A percentile compares a stretch with the other conserved stretches of the same genome.
Evolutionary conservation across 441 rosid species (phyloP).

Genomic region (Bocquillonia castaneifolia): DNA sequence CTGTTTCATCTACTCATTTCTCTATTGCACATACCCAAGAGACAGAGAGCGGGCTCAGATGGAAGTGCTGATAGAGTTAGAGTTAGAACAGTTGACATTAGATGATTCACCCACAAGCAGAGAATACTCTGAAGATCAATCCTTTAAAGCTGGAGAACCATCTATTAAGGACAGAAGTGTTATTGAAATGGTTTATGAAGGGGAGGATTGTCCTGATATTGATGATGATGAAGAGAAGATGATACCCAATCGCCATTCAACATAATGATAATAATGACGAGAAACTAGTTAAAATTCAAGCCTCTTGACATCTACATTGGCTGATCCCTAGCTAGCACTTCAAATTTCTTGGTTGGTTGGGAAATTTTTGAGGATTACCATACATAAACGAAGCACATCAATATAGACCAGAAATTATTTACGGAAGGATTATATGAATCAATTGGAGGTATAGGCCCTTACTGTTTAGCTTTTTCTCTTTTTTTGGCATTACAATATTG

Average conservation of each 20-base stretch:
- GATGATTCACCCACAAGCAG: constrained; percentile 21
- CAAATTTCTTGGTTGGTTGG: background rate
- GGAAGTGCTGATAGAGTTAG: constrained; percentile 38
- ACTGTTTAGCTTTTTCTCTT: background rate
- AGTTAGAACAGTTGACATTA: constrained; percentile 35
- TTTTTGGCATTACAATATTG: background rate
- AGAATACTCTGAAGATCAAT: constrained; percentile 16
- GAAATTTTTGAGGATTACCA: background rate
- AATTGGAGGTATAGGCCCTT: background rate
- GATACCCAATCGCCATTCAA: constrained; percentile 39
- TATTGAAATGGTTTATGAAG: constrained; percentile 27
- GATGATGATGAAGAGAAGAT: constrained; percentile 47
- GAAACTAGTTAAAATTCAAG: background rate
- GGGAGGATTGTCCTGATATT: constrained; percentile 30
- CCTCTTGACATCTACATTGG: background rate
- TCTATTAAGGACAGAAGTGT: constrained; percentile 21
- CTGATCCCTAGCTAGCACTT: background rate
- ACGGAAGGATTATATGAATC: background rate
- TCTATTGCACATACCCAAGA: constrained; percentile 38
- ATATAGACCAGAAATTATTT: background rate
- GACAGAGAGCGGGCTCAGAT: constrained; percentile 40
- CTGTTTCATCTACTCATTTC: constrained; percentile 43
- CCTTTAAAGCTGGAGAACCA: constrained; percentile 20
- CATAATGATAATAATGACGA: constrained; percentile 20
- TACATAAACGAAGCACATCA: background rate